Base-by-base conservation (phyloP, 2,329 filamentous ascomycete genomes). In the Penicillium sp. region DNA sequence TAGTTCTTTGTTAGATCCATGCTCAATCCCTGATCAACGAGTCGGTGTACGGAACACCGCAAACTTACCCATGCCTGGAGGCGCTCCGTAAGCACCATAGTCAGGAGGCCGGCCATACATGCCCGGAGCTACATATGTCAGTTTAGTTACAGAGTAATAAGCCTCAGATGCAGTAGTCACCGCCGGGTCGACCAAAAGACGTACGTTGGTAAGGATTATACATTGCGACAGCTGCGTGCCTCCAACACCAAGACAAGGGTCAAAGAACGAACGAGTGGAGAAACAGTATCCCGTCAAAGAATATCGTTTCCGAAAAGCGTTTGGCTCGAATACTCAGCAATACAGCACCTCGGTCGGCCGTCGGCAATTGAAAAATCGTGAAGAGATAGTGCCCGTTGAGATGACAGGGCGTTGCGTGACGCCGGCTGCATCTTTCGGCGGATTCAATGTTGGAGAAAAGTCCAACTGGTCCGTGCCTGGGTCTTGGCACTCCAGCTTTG, bases 61-160 rank as follows among this genome's bases (percentile, higher is more conserved):
- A 56, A 58, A 76, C 86, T 78, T 85, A 94, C 92, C 91, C 86
- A 93, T 88, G 79, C 91, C 92, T 70, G 92, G 91, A 71, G 91
- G 91, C 70, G 90, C 88, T 67, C 87, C 89, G 71, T 91, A 93
- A 60, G 84, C 84, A 68, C 86, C 87, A 80, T 90, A 96, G 69
- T 87, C 86, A 56, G 91, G 91, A 72, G 91, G 90, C 62, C 87
- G 85, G 71, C 90, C 91, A 82, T 93, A 96, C 53, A 87, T 86
- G 66, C 75, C 75, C 23, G 78, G 73, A 66, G 75, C 77, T 78
- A 61, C 5, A 60, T 38, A 31, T 30, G 11, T 53, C 15, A 61
- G 63, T 53, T 41, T n/a, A 15, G 29, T 11, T n/a, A 13, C 29
- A 35, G 48, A 30, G 7, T 19, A 5, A 29, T 15, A 35, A 35